Percentiles rank a stretch among this genome's conserved stretches.
These are phyloP conservation scores for Volvox africanus DNA, from an alignment of 139 green algal genomes.

Conservation along the genomic window DNA sequence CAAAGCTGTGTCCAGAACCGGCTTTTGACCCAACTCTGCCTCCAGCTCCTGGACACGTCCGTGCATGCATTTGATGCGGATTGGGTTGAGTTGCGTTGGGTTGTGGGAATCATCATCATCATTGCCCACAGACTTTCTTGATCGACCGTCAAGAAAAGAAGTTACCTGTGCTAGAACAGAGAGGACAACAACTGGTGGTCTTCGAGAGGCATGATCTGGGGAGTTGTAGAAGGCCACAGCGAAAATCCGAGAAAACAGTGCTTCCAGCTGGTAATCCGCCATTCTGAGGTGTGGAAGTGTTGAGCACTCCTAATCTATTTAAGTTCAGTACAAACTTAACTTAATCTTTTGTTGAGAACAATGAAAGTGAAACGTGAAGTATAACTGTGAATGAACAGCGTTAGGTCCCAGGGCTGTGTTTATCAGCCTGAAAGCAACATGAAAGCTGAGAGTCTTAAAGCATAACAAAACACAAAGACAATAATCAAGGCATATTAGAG, in stretches of 20 bases:
- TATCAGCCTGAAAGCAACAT: too few species aligned
- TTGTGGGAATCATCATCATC: too few species aligned
- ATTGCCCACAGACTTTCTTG: not conserved
- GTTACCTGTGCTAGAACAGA: not conserved
- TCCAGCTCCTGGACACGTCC: constrained; percentile 12
- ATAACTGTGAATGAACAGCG: too few species aligned
- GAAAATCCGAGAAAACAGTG: constrained; percentile 14
- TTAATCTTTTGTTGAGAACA: not conserved
- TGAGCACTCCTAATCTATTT: not conserved
- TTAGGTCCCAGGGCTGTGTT: too few species aligned
- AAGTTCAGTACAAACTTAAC: not conserved
- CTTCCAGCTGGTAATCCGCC: not conserved
- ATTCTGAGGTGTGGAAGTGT: not conserved
- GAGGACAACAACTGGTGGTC: not conserved
- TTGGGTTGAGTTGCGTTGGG: not conserved
- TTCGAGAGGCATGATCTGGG: not conserved
- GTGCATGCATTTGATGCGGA: not conserved
- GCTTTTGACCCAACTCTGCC: not conserved
- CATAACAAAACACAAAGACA: too few species aligned
- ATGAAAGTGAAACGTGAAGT: not conserved
- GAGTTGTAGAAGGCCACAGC: not conserved
- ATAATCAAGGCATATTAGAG: too few species aligned
- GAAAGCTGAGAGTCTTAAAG: too few species aligned
- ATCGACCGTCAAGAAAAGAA: not conserved
- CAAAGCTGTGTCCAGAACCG: constrained; percentile 61